Evolutionary conservation across 2,329 filamentous ascomycete species (phyloP).

Genomic region (Ophiostoma novo-ulmi): DNA sequence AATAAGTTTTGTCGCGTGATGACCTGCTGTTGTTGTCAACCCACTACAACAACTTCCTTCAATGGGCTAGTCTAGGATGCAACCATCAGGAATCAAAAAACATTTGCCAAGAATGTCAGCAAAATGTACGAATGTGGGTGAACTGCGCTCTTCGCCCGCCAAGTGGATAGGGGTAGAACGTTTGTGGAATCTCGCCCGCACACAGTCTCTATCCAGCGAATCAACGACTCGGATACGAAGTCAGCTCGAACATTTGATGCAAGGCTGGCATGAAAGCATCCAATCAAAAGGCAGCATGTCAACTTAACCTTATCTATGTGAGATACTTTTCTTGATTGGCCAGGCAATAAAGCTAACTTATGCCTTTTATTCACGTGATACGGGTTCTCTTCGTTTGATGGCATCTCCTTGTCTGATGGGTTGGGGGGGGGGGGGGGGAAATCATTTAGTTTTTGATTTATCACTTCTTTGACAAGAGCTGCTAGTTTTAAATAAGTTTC

Average conservation of each 20-base stretch:
- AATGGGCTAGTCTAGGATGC: neutral
- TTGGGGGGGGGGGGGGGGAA: too few relatives aligned
- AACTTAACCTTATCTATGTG: neutral
- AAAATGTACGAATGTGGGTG: slow-evolving; percentile 1
- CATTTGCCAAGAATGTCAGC: neutral
- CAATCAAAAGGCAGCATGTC: neutral
- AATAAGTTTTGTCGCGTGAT: neutral
- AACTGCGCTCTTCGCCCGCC: neutral
- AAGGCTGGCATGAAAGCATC: neutral
- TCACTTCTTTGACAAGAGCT: too few relatives aligned
- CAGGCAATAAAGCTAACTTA: neutral
- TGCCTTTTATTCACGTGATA: neutral
- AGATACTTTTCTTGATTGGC: neutral
- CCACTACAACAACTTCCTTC: neutral
- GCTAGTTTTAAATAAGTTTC: too few relatives aligned
- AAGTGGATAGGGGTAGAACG: slow-evolving; percentile 8
- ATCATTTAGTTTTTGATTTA: too few relatives aligned
- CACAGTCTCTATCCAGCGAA: neutral
- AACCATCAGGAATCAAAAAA: slow-evolving; percentile 4
- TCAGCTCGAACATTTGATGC: neutral
- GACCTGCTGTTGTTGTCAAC: neutral
- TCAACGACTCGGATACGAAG: neutral
- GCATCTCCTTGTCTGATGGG: neutral
- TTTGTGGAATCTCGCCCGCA: slow-evolving; percentile 8
- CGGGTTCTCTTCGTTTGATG: too few relatives aligned